Evolutionary conservation across 2,329 filamentous ascomycete species (phyloP), one percentile per base, ranked within the genome.

Genomic region (Ophiostoma tasmaniense): DNA sequence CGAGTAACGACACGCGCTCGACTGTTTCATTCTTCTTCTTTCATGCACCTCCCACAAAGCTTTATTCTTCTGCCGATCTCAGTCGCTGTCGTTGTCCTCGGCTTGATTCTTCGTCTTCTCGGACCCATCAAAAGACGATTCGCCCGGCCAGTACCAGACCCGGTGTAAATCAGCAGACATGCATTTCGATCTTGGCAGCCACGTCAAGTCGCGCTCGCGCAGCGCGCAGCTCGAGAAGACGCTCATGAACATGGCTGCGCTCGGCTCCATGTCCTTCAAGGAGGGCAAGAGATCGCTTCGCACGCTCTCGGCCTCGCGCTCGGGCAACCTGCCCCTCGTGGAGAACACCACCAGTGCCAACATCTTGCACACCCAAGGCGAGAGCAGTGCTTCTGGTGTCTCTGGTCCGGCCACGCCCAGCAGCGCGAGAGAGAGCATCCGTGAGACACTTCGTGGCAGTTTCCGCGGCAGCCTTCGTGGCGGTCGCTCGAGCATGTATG

Each of bases 151-250:
- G 37, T 64, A 30, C 39, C 42, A 39, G 30, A 8, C 2, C 39
- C 33, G 35, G 55, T 28, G n/a, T 37, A 61, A 55, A 55, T 8
- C 50, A 55, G 52, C 37, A 39, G 74, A 70, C 70, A 79, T 78
- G 76, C 75, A 78, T 73, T 76, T 81, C 73, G 79, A 81, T 71
- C 75, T 82, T 74, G 77, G 79, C 55, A 75, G 80, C 35, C 79
- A 83, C 69, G 78, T 77, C 72, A 82, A 79, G 73, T 74, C 77
- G 70, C 82, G 82, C 69, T 79, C 80, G 69, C 80, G 80, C 73
- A 85, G 82, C 74, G 76, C 84, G 55, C 83, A 85, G 71, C 77
- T 84, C 67, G 81, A 84, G 70, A 78, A 76, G 70, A 71, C 71
- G 4, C 39, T 73, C 35, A 52, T 67, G 20, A 72, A 66, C 33